Evolutionary conservation across 768 basidiomycete genomes (phyloP), one percentile per base, ranked within the genome.

Genomic region (Mrakia hoshinonis): DNA sequence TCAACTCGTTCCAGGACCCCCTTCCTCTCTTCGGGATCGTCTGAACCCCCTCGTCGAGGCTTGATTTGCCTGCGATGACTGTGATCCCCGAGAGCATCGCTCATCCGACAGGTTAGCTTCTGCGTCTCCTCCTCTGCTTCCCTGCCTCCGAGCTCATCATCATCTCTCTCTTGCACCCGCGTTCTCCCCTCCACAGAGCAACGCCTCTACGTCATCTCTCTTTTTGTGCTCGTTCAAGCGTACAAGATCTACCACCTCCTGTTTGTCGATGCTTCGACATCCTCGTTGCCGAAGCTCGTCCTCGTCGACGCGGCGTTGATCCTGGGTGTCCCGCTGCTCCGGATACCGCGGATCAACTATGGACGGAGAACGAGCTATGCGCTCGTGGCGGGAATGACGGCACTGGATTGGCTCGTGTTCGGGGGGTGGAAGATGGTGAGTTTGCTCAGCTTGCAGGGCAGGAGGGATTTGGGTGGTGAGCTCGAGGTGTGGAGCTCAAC

Each of bases 211-310:
- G 84, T 85, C 74, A 82, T 91, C 54, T 89, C 90, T 73, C 80
- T 92, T 31, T 89, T 87, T 10, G 84, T 87, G 49, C 82, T 92
- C 2, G 82, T 89, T 43, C 91, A 93, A 84, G 91, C 89, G 4
- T 68, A 55, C 43, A 73, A 74, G 68, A 83, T 64, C 54, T 54
- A 75, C 64, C 51, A 67, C 62, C 38, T 63, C 54, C 12, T 72
- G 24, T 39, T 47, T 15, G 4, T 36, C 60, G 48, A 63, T 24
- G 58, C 76, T 52, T 75, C 63, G 22, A 68, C 65, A 34, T 11
- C 72, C 29, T 48, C 67, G 24, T 7, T 9, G 69, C 82, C 70
- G 22, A 81, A 83, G 70, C 81, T 82, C 77, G 76, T 81, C 79
- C 70, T 80, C 81, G 88, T 79, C 86, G 64, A 78, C 60, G 63